Conservation (phyloP, 352 stramenopile species). For the Phytophthora melonis region DNA sequence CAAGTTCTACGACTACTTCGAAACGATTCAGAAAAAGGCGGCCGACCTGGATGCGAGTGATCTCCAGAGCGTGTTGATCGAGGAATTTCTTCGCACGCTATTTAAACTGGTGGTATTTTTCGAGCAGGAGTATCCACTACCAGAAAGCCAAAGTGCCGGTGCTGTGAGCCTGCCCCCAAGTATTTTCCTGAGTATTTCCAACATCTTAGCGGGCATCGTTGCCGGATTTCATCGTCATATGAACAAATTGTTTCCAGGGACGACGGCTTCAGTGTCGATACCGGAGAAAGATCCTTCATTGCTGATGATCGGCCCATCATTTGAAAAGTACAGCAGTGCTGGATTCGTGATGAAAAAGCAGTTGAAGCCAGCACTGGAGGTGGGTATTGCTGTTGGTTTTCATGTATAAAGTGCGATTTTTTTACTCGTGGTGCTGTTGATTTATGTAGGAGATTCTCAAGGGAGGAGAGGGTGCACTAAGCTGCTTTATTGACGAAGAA, state of each 20-base stretch:
- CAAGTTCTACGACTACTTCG: slow-evolving; percentile 85
- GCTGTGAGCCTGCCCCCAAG: slow-evolving; percentile 25
- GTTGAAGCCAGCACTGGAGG: slow-evolving; percentile 46
- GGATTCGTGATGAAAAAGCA: slow-evolving; percentile 34
- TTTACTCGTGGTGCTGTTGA: background rate
- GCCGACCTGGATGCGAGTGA: slow-evolving; percentile 73
- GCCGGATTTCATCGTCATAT: slow-evolving; percentile 56
- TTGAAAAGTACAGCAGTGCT: slow-evolving; percentile 42
- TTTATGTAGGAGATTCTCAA: slow-evolving; percentile 34
- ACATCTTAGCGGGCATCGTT: slow-evolving; percentile 75
- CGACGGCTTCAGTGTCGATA: slow-evolving; percentile 22
- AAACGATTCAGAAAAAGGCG: slow-evolving; percentile 73
- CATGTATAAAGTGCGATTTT: background rate
- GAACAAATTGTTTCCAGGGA: slow-evolving; percentile 61
- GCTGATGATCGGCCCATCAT: slow-evolving; percentile 16
- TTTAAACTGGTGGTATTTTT: slow-evolving; percentile 81
- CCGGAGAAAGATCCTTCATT: slow-evolving; percentile 27
- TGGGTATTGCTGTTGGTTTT: slow-evolving; percentile 21
- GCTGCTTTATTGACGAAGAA: slow-evolving; percentile 76
- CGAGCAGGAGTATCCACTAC: slow-evolving; percentile 66
- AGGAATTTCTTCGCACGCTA: slow-evolving; percentile 81
- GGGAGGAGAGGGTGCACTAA: slow-evolving; percentile 4
- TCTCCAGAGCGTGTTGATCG: slow-evolving; percentile 75
- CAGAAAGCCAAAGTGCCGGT: background rate
- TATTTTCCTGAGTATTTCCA: slow-evolving; percentile 64